Base-by-base conservation (phyloP, 768 basidiomycete genomes). In the Pleurotus pulmonarius region DNA sequence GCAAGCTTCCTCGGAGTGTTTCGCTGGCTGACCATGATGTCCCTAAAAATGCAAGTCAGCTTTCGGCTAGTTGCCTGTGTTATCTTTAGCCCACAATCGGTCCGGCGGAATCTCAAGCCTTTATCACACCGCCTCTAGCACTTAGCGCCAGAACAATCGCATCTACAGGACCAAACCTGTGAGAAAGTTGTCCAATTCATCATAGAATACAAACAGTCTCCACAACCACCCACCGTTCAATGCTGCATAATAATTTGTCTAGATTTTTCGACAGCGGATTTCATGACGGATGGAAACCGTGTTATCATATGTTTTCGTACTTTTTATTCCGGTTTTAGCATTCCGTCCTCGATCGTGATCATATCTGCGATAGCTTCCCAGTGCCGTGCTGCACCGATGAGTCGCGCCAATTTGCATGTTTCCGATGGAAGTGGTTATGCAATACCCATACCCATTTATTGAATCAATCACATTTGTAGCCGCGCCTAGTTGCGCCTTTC, bases 71-170 rank as follows among this genome's bases (percentile, higher is more conserved):
- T 34, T 12, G 25, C 48, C 20, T 34, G 48, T 49, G 48, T 49
- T 49, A 49, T 49, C 48, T 49, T 49, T 49, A 49, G 48, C 48
- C 48, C 48, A 34, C 29, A 26, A 11, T 49, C 48, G 48, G 48
- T 49, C 48, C 48, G 48, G 48, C 48, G 22, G 48, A 44, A 44
- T 44, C 41, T 44, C 41, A 44, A 4, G 48, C 29, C 48, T 49
- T 26, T 49, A 34, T 49, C 26, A 49, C 41, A 44, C 41, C 41
- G 41, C 41, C n/a, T 16, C 41, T 22, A 22, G 39, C 39, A 40
- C 39, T 40, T 40, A n/a, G 41, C 9, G 29, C 29, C 41, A 44
- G 41, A 44, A 16, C 41, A 16, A 44, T 44, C 20, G 41, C 41
- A 44, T 44, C 41, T 22, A 44, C 20, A 16, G n/a, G 41, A 16